phyloP scores from a whole-genome alignment of 352 stramenopile species.

The Phytopythium vexans region DNA sequence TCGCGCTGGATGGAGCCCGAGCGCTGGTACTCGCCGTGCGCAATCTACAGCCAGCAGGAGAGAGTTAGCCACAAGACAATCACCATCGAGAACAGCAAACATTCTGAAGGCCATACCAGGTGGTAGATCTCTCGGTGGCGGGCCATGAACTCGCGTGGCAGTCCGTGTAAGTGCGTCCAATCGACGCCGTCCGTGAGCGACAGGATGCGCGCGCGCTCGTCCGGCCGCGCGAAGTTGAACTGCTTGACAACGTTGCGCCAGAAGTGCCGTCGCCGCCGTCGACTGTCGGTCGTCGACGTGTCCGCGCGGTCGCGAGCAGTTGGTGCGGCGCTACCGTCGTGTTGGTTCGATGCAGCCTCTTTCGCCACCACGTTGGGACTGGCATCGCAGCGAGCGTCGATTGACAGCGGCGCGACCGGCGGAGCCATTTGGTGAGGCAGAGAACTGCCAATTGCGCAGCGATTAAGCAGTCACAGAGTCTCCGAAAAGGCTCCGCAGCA shows the following conservation, averaged over 20 bases:
- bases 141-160: slow-evolving; percentile 52
- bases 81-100: not conserved
- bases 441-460: too few relatives aligned
- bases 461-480: too few relatives aligned
- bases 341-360: too few relatives aligned
- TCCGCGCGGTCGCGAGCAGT: slow-evolving; percentile 21
- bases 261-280: slow-evolving; percentile 28
- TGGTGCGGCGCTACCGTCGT: slow-evolving; percentile 13
- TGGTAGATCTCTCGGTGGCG: slow-evolving; percentile 82
- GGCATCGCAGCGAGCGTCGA: not conserved
- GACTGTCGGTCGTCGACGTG: slow-evolving; percentile 8
- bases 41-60: slow-evolving; percentile 27
- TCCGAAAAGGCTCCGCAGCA: too few relatives aligned
- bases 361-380: too few relatives aligned
- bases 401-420: too few relatives aligned
- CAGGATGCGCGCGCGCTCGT: slow-evolving; percentile 56
- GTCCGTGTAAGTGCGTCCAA: slow-evolving; percentile 54
- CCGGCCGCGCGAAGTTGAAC: slow-evolving; percentile 73
- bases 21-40: slow-evolving; percentile 56
- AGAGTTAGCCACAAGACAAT: not conserved
- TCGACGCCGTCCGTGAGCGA: slow-evolving; percentile 61
- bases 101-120: slow-evolving; percentile 21
- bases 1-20: slow-evolving; percentile 74
- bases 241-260: slow-evolving; percentile 80
- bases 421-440: too few relatives aligned